Percentiles rank a stretch among this genome's conserved stretches.
Evolutionary conservation across 2,329 filamentous ascomycete genomes (phyloP).

Genomic region (Diaporthe sp.): DNA sequence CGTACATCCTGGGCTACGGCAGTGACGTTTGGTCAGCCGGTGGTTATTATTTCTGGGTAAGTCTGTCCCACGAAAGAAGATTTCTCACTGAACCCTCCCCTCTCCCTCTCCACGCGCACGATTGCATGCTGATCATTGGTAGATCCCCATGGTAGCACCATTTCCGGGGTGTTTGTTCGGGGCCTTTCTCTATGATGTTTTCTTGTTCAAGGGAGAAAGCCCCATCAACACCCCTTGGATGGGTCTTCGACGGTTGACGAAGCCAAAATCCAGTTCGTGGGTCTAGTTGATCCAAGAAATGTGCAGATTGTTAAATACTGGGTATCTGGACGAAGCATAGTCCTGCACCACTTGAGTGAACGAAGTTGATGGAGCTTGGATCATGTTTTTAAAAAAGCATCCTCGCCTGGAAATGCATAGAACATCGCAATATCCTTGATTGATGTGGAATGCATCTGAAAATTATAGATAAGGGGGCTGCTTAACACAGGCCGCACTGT

Average conservation of each 20-base stretch:
- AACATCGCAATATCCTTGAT: neutral
- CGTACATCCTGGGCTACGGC: constrained; percentile 78
- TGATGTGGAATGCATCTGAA: neutral
- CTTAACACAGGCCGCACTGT: too few species aligned
- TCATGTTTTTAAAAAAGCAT: too few species aligned
- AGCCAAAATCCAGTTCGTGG: constrained; percentile 52
- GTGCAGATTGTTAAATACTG: neutral
- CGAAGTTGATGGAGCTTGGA: neutral
- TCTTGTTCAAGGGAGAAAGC: constrained; percentile 79
- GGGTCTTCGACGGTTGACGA: constrained; percentile 68
- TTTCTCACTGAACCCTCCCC: neutral
- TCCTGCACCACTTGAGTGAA: too few species aligned
- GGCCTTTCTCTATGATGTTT: constrained; percentile 76
- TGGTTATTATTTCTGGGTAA: constrained; percentile 80
- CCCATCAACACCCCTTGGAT: constrained; percentile 78
- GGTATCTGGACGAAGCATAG: neutral
- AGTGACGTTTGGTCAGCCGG: constrained; percentile 76
- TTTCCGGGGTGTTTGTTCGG: constrained; percentile 76
- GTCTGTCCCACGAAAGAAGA: constrained; percentile 43
- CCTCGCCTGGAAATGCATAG: too few species aligned
- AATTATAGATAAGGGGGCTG: too few species aligned
- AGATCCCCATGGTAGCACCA: constrained; percentile 81
- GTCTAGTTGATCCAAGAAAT: neutral
- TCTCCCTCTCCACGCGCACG: neutral
- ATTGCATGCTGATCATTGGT: constrained; percentile 17